Evolutionary conservation across 345 rosid species (phyloP).

Genomic region (Raphanus raphanistrum): DNA sequence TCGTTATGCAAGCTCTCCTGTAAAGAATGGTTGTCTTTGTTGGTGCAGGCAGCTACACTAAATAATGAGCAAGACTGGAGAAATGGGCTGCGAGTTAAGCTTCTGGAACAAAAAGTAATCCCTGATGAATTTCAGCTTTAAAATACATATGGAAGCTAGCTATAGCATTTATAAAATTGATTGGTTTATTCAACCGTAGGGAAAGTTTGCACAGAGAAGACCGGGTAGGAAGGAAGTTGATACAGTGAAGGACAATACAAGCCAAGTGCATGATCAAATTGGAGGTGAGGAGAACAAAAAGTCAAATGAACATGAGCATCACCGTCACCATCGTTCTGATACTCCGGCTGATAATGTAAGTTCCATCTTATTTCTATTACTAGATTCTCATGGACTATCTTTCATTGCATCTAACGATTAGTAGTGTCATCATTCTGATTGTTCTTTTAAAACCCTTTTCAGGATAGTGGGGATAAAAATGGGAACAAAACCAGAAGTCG

Average conservation of each 20-base stretch:
- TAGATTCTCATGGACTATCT: neutral
- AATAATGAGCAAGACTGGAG: constrained; percentile 90
- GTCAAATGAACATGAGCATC: constrained; percentile 43
- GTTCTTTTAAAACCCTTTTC: constrained; percentile 1
- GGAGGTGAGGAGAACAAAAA: constrained; percentile 56
- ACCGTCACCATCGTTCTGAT: constrained; percentile 47
- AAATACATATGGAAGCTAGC: constrained; percentile 8
- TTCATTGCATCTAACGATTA: neutral
- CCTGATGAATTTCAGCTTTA: neutral
- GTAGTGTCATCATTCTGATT: too few species aligned
- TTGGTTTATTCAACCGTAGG: constrained; percentile 40
- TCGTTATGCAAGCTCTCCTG: neutral
- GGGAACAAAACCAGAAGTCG: constrained; percentile 53
- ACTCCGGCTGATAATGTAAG: constrained; percentile 65
- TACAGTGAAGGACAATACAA: constrained; percentile 48
- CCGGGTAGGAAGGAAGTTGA: constrained; percentile 61
- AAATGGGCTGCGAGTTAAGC: constrained; percentile 86
- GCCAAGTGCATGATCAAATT: constrained; percentile 46
- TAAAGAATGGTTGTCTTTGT: neutral
- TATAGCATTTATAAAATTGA: neutral
- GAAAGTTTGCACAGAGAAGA: constrained; percentile 58
- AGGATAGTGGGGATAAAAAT: constrained; percentile 61
- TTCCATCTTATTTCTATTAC: neutral
- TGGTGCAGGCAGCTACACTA: constrained; percentile 68
- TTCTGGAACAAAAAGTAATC: constrained; percentile 51